Percentiles rank a stretch among this genome's conserved stretches.
Conservation (phyloP, 2,329 filamentous ascomycete species). For the Fusarium penzigii region DNA sequence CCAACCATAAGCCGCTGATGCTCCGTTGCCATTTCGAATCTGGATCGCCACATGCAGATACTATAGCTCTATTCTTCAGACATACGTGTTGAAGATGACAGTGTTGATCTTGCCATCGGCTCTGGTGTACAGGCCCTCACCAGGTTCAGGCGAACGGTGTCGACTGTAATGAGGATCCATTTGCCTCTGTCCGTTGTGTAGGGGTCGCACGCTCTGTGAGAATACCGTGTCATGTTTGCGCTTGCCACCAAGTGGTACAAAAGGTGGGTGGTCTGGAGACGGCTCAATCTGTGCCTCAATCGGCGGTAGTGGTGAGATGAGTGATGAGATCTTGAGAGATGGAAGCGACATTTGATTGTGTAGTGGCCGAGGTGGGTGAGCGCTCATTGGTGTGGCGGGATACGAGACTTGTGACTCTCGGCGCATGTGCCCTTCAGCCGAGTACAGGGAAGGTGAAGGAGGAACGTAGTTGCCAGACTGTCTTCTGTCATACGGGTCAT, state of each 20-base stretch:
- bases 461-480: conserved; percentile 39
- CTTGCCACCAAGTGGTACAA: conserved; percentile 35
- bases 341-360: conserved; percentile 33
- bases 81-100: conserved; percentile 30
- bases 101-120: conserved; percentile 36
- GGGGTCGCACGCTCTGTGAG: conserved; percentile 30
- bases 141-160: conserved; percentile 29
- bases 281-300: conserved; percentile 39
- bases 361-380: conserved; percentile 27
- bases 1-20: neutral
- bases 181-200: conserved; percentile 42
- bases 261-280: conserved; percentile 23
- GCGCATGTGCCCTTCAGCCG: conserved; percentile 31
- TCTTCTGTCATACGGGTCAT: conserved; percentile 41
- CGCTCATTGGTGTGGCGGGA: conserved; percentile 27
- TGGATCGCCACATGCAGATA: neutral
- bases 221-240: conserved; percentile 41
- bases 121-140: conserved; percentile 36
- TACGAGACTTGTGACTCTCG: conserved; percentile 34
- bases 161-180: conserved; percentile 35
- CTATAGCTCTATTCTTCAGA: neutral
- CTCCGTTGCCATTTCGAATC: conserved; percentile 12
- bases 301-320: conserved; percentile 37
- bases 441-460: conserved; percentile 38
- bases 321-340: conserved; percentile 38